phyloP scores from a whole-genome alignment of 495 filamentous ascomycete species.

The Daldinia vernicosa region DNA sequence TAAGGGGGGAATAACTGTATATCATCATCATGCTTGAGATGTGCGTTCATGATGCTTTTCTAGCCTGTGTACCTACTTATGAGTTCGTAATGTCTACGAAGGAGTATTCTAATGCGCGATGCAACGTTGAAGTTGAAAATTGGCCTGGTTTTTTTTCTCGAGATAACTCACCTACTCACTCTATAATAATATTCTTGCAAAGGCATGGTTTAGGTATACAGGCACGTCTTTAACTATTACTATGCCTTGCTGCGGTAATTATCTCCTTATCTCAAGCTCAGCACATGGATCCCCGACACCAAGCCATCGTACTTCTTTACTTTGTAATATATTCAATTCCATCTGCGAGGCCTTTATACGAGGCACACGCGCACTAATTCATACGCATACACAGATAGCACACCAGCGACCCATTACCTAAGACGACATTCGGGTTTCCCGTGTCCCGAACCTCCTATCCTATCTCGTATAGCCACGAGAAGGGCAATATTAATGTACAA shows the following conservation, averaged over 20 bases:
- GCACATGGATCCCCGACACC: background rate
- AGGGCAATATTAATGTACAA: background rate
- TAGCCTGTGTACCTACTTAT: no score
- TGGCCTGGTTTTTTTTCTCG: no score
- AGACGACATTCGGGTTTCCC: background rate
- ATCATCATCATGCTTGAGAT: no score
- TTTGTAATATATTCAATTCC: background rate
- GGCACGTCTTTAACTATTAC: background rate
- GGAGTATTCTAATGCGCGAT: no score
- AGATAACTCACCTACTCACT: no score
- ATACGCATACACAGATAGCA: background rate
- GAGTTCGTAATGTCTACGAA: no score
- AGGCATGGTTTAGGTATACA: no score
- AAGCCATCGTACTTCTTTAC: background rate
- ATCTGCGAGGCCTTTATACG: background rate
- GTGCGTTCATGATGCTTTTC: no score
- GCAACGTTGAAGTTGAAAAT: no score
- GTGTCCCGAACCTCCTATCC: no score
- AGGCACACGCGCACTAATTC: background rate
- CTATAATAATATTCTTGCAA: background rate
- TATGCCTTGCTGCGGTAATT: background rate
- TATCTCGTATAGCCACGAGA: no score
- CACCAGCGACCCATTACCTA: background rate
- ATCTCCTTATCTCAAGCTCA: background rate
- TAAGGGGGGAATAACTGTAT: no score